A percentile compares a stretch with the other conserved stretches of the same genome.
Evolutionary conservation across 2,329 filamentous ascomycete species (phyloP).

Genomic region (Botryotinia calthae): DNA sequence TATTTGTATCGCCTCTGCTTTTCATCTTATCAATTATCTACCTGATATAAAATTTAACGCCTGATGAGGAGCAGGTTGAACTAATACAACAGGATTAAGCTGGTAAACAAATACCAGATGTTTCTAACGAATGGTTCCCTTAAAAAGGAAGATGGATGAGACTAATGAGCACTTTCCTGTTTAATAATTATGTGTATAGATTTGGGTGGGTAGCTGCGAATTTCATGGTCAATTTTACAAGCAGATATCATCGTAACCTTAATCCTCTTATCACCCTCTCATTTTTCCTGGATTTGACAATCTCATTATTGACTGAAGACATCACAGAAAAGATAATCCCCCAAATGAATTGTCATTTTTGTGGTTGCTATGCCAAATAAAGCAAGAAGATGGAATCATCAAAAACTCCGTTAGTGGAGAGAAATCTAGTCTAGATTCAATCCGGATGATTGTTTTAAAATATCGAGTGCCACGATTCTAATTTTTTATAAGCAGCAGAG

Average conservation of each 20-base stretch:
- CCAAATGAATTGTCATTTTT: background rate
- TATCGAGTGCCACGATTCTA: background rate
- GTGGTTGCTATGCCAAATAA: background rate
- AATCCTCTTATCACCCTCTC: background rate
- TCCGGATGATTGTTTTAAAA: background rate
- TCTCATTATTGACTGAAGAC: fast-evolving
- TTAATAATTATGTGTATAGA: no score
- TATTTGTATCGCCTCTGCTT: background rate
- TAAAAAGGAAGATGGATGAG: no score
- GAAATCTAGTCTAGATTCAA: background rate
- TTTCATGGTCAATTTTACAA: no score
- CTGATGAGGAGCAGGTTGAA: background rate
- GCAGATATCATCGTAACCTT: no score
- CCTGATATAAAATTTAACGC: background rate
- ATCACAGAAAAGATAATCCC: background rate
- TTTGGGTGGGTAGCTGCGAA: no score
- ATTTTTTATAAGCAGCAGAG: background rate
- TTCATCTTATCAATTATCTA: background rate
- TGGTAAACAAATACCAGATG: no score
- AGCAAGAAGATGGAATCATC: background rate
- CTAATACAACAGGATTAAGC: no score
- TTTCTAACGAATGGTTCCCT: no score
- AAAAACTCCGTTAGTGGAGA: background rate
- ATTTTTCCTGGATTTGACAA: background rate
- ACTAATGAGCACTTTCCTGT: no score